Evolutionary conservation across 2,329 filamentous ascomycete species (phyloP).

Genomic region (Botrytis pseudocinerea): DNA sequence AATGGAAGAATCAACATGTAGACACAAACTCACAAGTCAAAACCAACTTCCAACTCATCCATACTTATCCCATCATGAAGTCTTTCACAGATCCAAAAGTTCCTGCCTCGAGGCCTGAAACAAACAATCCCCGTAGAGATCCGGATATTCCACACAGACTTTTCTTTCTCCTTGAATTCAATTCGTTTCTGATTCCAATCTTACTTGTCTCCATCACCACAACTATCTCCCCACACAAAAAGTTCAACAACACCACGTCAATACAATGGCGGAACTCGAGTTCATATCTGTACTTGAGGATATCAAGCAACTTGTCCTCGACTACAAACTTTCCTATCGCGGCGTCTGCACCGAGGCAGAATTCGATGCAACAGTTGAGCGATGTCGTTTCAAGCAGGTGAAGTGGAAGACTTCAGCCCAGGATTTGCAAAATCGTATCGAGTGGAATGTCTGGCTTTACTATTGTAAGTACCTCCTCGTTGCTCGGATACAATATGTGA

Average conservation of each 20-base stretch:
- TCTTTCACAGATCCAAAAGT: neutral
- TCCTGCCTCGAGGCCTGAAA: neutral
- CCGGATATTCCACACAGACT: neutral
- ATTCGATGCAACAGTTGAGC: neutral
- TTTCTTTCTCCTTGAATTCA: neutral
- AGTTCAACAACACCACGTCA: neutral
- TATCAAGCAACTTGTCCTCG: neutral
- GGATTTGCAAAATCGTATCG: neutral
- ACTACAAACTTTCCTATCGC: neutral
- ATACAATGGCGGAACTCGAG: neutral
- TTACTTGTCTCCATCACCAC: neutral
- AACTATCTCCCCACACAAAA: neutral
- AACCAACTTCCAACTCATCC: neutral
- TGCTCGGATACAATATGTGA: too few species aligned
- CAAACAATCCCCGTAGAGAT: neutral
- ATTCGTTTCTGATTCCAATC: neutral
- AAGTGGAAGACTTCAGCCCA: neutral
- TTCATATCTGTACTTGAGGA: neutral
- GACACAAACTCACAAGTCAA: neutral
- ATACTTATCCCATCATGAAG: neutral
- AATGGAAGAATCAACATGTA: neutral
- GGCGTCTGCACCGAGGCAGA: neutral
- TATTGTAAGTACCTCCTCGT: neutral
- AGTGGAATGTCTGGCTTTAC: neutral
- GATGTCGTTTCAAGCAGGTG: neutral